phyloP scores from a whole-genome alignment of 1,284 basidiomycete genomes.

The Papiliotrema laurentii region DNA sequence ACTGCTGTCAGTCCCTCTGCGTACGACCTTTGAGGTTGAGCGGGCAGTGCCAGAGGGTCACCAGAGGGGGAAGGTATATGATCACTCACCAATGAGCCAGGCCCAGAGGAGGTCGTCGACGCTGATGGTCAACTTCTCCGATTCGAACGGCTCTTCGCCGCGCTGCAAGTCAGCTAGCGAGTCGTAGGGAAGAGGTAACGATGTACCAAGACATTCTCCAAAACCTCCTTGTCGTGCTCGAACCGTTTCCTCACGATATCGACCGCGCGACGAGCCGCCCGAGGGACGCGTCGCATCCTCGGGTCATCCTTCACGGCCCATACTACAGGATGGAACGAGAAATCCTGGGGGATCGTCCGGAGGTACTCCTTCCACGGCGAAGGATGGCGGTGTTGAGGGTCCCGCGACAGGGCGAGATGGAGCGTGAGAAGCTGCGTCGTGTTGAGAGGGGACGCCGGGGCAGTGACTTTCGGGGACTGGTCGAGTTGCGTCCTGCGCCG shows the following conservation, averaged over 20 bases:
- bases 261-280: not conserved
- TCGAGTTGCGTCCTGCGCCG: constrained; percentile 1
- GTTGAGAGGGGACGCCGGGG: constrained; percentile 34
- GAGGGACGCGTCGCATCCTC: not conserved
- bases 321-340: constrained; percentile 67
- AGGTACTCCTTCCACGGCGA: constrained; percentile 66
- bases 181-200: not conserved
- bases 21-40: constrained; percentile 6
- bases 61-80: not conserved
- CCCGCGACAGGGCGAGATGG: constrained; percentile 55
- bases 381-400: constrained; percentile 51
- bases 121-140: constrained; percentile 26
- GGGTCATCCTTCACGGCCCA: constrained; percentile 52
- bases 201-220: constrained; percentile 47
- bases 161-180: constrained; percentile 9
- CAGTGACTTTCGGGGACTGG: too few relatives aligned
- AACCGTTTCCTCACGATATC: constrained; percentile 54
- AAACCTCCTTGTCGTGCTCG: constrained; percentile 55
- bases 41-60: constrained; percentile 2
- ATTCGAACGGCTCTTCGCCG: constrained; percentile 31
- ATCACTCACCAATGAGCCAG: constrained; percentile 70
- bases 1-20: constrained; percentile 52
- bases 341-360: constrained; percentile 62
- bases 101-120: constrained; percentile 65
- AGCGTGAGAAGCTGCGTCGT: constrained; percentile 57